These are phyloP conservation scores for Halteria grandinella DNA, from an alignment of 73 alveolate genomes.

Conservation along the genomic window DNA sequence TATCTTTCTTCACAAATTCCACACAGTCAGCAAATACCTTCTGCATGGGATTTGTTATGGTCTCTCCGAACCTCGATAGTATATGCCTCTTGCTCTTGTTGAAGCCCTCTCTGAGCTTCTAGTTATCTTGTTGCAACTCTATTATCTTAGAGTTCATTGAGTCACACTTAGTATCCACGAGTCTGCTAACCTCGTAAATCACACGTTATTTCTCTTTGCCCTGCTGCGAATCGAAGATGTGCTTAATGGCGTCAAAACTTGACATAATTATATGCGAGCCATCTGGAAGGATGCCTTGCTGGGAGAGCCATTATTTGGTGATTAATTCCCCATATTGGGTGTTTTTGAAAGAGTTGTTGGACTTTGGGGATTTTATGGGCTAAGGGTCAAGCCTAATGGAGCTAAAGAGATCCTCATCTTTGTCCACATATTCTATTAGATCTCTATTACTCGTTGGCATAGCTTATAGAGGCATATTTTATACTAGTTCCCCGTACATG, in stretches of 20 bases:
- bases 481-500: conserved; percentile 28
- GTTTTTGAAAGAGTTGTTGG: no score
- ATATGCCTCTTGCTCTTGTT: background rate
- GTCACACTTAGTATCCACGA: conserved; percentile 26
- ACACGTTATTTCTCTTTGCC: conserved; percentile 15
- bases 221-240: background rate
- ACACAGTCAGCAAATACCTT: conserved; percentile 37
- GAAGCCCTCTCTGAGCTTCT: background rate
- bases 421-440: background rate
- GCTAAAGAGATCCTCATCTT: no score
- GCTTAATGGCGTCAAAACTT: background rate
- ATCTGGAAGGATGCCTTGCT: background rate
- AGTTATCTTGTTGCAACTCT: conserved; percentile 1
- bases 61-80: background rate
- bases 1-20: conserved; percentile 18
- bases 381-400: no score
- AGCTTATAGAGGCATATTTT: background rate
- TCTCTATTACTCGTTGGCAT: background rate
- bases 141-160: background rate
- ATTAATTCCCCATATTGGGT: no score
- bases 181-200: conserved; percentile 4
- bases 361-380: no score
- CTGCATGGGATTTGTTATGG: background rate
- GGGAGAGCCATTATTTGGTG: background rate
- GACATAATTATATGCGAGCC: conserved; percentile 6